Evolutionary conservation across 495 filamentous ascomycete species (phyloP), one percentile per base, ranked within the genome.

Genomic region (Talaromyces nanjingensis): DNA sequence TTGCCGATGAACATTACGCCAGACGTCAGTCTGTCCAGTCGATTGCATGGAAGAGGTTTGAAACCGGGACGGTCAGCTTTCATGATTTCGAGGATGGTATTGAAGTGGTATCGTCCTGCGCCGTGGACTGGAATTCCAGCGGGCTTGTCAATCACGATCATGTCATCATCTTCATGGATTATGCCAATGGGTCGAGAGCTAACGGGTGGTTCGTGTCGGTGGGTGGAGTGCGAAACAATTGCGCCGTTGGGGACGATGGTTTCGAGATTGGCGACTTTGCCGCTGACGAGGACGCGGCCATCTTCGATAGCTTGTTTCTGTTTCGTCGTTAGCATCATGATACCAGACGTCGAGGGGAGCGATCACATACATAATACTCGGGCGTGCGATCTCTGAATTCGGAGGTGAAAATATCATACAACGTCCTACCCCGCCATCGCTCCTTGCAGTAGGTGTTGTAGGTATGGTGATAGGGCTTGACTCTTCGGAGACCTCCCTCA

Each of bases 1-100:
- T 98, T 98, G 11, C 88, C 93, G 62, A 98, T 87, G 75, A 98
- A 98, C 94, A 98, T 98, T 65, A 98, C 86, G 25, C 94, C 94
- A 57, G 91, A 96, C 0, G 94, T 98, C 64, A 98, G 75, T 53
- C 94, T 80, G 70, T 98, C 94, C n/a, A 98, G 85, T 39, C 94
- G 83, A 69, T 98, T 96, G 77, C 92, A 97, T 1, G 96, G 89
- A 54, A 92, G 78, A 0, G 93, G 91, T 60, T 88, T 78, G 75
- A 84, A 96, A 7, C 77, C 77, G 7, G 85, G 82, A 59, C 91
- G 80, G 70, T 96, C 88, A 3, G 89, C 80, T 65, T 89, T 88
- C 83, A 98, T 87, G 66, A 98, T 96, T 78, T 98, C 93, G 22
- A 96, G 81, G 47, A 98, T 81, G 2, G 90, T 90, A 74, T 98